phyloP scores from a whole-genome alignment of 2,329 filamentous ascomycete species.

The Epichloe glyceriae region DNA sequence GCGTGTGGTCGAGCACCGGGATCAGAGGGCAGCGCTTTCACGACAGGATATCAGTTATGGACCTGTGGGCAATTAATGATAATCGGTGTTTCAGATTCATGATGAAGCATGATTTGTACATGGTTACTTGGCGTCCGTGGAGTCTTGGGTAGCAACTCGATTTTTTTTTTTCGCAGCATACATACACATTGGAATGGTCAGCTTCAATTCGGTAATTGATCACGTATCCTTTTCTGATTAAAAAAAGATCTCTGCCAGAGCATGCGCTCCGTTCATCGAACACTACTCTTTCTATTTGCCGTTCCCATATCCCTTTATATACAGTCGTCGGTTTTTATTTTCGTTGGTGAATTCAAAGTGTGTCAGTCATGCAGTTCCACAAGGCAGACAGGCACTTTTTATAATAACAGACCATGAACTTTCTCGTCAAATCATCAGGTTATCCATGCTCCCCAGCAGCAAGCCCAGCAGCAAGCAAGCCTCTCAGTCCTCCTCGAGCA shows the following conservation, averaged over 20 bases:
- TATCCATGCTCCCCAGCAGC: background rate
- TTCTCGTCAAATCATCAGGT: conserved; percentile 2
- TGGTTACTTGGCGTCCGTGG: background rate
- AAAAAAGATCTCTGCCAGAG: background rate
- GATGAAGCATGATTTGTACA: background rate
- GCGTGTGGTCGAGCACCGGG: conserved; percentile 30
- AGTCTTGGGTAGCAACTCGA: background rate
- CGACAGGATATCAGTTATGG: conserved; percentile 18
- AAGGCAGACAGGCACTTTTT: background rate
- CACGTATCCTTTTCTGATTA: background rate
- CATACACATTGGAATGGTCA: background rate
- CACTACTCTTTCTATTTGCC: background rate
- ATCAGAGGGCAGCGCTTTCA: conserved; percentile 17
- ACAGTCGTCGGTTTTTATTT: background rate
- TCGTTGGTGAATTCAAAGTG: background rate
- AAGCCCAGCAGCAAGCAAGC: background rate
- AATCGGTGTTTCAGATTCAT: background rate
- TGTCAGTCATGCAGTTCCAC: background rate
- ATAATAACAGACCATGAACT: background rate
- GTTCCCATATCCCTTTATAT: background rate
- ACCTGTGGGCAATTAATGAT: conserved; percentile 7
- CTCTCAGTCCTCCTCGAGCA: conserved; percentile 38
- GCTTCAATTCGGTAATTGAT: background rate
- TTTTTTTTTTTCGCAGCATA: background rate
- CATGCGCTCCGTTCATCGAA: background rate